A percentile compares a stretch with the other conserved stretches of the same genome.
phyloP scores from a whole-genome alignment of 371 early-diverging fungal species.

The Fennellomyces sp. region DNA sequence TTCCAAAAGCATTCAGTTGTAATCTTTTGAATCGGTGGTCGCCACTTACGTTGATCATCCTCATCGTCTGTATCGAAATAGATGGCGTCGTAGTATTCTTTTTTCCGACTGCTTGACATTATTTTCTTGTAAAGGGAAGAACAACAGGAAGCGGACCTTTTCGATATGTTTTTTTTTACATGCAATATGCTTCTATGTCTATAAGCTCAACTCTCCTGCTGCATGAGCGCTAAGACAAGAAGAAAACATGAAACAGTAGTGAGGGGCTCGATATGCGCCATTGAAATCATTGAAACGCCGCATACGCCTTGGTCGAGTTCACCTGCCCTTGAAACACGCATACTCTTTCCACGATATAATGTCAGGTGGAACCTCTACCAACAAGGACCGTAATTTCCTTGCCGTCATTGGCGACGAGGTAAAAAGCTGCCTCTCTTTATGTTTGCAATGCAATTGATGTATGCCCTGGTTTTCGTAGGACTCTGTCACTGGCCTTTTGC shows the following conservation, averaged over 20 bases:
- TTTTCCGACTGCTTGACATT: background rate
- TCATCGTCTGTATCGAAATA: conserved; percentile 57
- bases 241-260: too few species aligned
- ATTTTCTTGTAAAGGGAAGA: background rate
- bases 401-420: conserved; percentile 98
- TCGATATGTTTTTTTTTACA: too few species aligned
- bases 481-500: conserved; percentile 95
- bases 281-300: conserved; percentile 12
- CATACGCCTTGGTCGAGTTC: background rate
- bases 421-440: conserved; percentile 4
- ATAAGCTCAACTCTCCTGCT: too few species aligned
- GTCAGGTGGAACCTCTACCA: conserved; percentile 43
- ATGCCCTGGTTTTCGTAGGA: conserved; percentile 62
- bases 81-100: conserved; percentile 45
- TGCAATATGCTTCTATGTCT: too few species aligned
- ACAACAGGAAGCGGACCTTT: background rate
- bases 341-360: conserved; percentile 13
- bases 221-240: too few species aligned
- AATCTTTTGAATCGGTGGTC: too few species aligned
- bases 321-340: background rate
- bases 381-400: conserved; percentile 85
- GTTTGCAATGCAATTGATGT: too few species aligned
- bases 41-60: conserved; percentile 1
- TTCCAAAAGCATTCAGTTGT: background rate
- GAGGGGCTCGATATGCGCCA: too few species aligned